Evolutionary conservation across 768 basidiomycete genomes (phyloP).

Genomic region (Boletus subparvulus): DNA sequence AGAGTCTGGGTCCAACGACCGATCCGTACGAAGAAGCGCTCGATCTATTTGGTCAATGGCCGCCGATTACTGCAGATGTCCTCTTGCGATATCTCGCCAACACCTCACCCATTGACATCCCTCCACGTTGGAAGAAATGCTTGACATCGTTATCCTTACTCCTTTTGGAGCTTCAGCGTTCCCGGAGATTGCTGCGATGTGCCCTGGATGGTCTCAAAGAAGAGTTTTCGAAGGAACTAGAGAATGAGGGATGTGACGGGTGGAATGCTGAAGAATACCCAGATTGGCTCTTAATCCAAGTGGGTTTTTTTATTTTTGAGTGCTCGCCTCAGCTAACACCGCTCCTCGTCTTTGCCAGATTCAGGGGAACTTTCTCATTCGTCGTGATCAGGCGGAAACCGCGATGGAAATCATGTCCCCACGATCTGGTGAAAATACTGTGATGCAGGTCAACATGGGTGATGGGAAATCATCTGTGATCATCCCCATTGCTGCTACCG

Average conservation of each 20-base stretch:
- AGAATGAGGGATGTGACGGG: not conserved
- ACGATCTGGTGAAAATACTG: slow-evolving; percentile 30
- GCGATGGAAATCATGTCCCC: slow-evolving; percentile 47
- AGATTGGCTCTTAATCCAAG: not conserved
- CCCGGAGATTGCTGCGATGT: not conserved
- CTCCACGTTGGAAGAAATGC: not conserved
- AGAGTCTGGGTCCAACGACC: not conserved
- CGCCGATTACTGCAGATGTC: not conserved
- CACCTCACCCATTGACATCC: not conserved
- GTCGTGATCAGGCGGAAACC: slow-evolving; percentile 15
- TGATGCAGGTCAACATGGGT: slow-evolving; percentile 54
- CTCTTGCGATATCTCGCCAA: not conserved
- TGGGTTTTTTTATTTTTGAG: not conserved
- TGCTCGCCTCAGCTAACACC: slow-evolving; percentile 6
- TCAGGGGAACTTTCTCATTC: not conserved
- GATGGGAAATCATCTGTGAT: slow-evolving; percentile 50
- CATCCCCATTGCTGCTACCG: slow-evolving; percentile 41
- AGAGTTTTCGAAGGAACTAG: not conserved
- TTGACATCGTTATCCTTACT: not conserved
- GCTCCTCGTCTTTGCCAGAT: slow-evolving; percentile 27
- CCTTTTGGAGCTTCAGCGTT: not conserved
- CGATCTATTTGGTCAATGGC: not conserved
- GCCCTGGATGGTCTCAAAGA: not conserved
- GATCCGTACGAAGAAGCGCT: slow-evolving; percentile 8
- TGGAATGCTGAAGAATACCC: not conserved